These are phyloP conservation scores for Aspergillus felis DNA, from an alignment of 2,329 filamentous ascomycete genomes.

Conservation along the genomic window DNA sequence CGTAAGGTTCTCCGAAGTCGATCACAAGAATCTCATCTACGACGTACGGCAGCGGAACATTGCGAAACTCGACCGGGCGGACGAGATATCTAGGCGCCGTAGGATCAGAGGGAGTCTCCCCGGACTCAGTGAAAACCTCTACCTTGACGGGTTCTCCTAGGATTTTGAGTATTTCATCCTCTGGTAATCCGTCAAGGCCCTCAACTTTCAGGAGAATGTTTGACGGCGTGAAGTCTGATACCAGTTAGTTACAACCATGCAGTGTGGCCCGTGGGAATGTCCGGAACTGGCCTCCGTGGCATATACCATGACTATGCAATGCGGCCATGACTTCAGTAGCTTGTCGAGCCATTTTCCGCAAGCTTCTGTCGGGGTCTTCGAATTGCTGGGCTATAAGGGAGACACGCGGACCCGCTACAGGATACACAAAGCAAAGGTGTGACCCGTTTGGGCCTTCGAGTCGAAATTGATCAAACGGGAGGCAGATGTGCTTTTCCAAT, in stretches of 20 bases:
- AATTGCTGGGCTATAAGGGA: background rate
- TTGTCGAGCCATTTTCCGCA: background rate
- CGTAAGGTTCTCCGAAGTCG: background rate
- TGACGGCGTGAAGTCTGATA: background rate
- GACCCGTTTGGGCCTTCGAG: background rate
- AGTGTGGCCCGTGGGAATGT: background rate
- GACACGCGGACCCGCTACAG: background rate
- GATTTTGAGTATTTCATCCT: background rate
- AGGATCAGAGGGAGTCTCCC: background rate
- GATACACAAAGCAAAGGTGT: background rate
- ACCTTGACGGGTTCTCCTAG: background rate
- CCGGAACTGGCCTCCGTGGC: background rate
- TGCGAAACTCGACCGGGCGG: background rate
- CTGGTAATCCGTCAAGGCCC: background rate
- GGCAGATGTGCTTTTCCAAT: background rate
- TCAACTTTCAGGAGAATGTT: constrained; percentile 1
- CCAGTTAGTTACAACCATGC: background rate
- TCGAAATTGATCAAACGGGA: background rate
- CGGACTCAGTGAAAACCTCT: background rate
- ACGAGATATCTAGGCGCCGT: background rate
- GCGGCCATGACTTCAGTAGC: background rate
- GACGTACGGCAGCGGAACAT: background rate
- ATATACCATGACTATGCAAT: background rate
- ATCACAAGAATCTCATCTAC: background rate
- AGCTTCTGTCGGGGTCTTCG: background rate